Evolutionary conservation across 371 early-diverging fungal genomes (phyloP).

Genomic region (Pancytospora philotis): DNA sequence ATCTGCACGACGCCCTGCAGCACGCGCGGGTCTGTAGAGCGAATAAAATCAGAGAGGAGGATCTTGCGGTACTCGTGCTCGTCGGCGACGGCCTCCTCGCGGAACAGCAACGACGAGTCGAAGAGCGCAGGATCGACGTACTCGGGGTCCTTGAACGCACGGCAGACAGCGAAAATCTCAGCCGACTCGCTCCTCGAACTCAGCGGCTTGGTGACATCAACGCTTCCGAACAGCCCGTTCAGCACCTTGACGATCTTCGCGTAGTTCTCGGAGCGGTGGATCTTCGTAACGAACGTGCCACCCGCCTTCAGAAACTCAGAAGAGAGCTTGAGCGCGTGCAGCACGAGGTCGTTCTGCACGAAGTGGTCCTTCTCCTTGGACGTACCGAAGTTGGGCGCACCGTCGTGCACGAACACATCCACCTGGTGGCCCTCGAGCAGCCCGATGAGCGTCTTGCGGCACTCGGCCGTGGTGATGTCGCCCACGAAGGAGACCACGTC

Average conservation of each 20-base stretch:
- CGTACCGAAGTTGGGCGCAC: slow-evolving; percentile 97
- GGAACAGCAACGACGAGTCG: slow-evolving; percentile 82
- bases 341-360: slow-evolving; percentile 85
- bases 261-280: slow-evolving; percentile 96
- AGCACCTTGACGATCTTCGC: slow-evolving; percentile 90
- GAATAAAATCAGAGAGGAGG: slow-evolving; percentile 61
- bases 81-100: slow-evolving; percentile 53
- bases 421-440: slow-evolving; percentile 83
- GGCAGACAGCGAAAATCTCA: slow-evolving; percentile 97
- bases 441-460: slow-evolving; percentile 69
- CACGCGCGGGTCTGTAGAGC: slow-evolving; percentile 55
- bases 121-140: slow-evolving; percentile 82
- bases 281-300: slow-evolving; percentile 95
- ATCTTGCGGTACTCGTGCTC: slow-evolving; percentile 56
- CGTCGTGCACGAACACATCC: slow-evolving; percentile 94
- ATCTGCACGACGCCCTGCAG: slow-evolving; percentile 51
- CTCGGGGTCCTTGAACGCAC: slow-evolving; percentile 77
- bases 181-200: slow-evolving; percentile 94
- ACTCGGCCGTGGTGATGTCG: slow-evolving; percentile 89
- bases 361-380: slow-evolving; percentile 95
- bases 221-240: slow-evolving; percentile 84
- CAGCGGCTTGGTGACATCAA: slow-evolving; percentile 98
- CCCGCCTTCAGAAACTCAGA: slow-evolving; percentile 80
- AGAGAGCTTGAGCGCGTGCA: slow-evolving; percentile 83
- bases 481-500: slow-evolving; percentile 82